These are phyloP conservation scores for Fusarium humuli DNA, from an alignment of 2,329 filamentous ascomycete genomes.

Conservation along the genomic window DNA sequence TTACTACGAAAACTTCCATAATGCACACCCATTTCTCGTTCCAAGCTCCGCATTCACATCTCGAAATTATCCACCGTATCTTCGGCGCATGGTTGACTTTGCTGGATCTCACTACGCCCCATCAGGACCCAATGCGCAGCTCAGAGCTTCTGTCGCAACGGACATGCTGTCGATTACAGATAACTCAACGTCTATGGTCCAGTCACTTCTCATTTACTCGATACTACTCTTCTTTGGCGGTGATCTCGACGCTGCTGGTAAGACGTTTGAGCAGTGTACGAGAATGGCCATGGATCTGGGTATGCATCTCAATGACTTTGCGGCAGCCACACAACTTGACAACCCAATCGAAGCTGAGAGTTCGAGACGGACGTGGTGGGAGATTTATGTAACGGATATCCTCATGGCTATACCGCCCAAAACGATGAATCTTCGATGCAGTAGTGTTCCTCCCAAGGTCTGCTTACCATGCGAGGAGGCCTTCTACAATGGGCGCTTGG, in stretches of 20 bases:
- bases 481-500: slow-evolving; percentile 5
- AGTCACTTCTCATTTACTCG: slow-evolving; percentile 29
- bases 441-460: slow-evolving; percentile 25
- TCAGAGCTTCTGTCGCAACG: slow-evolving; percentile 8
- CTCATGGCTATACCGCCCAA: slow-evolving; percentile 34
- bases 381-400: slow-evolving; percentile 40
- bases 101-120: slow-evolving; percentile 36
- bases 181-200: slow-evolving; percentile 24
- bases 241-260: slow-evolving; percentile 13
- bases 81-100: slow-evolving; percentile 37
- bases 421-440: slow-evolving; percentile 29
- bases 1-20: slow-evolving; percentile 43
- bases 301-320: slow-evolving; percentile 31
- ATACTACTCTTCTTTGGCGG: slow-evolving; percentile 20
- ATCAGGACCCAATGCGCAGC: slow-evolving; percentile 13
- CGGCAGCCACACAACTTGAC: slow-evolving; percentile 17
- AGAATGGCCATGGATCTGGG: slow-evolving; percentile 38
- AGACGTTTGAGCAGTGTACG: slow-evolving; percentile 17
- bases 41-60: slow-evolving; percentile 32
- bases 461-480: slow-evolving; percentile 38
- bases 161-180: slow-evolving; percentile 22
- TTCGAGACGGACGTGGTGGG: slow-evolving; percentile 42
- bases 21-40: slow-evolving; percentile 34
- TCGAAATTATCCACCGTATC: slow-evolving; percentile 13
- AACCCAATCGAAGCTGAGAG: slow-evolving; percentile 37